Conservation (phyloP, 1,139 yeast species). For the Saccharomycopsis crataegensis region DNA sequence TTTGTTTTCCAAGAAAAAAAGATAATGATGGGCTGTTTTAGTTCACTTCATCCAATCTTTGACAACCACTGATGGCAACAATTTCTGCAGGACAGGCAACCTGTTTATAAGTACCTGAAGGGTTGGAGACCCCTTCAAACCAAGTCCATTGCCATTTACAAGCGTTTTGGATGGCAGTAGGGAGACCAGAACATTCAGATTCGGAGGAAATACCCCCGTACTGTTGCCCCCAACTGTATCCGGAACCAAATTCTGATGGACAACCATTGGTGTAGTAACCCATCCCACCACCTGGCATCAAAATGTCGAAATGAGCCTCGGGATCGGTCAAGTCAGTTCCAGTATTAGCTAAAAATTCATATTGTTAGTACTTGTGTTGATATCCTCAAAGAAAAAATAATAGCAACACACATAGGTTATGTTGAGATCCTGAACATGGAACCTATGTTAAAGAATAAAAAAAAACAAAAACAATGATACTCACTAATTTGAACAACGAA, state of each 20-base stretch:
- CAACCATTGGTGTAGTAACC: conserved; percentile 19
- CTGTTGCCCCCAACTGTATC: conserved; percentile 19
- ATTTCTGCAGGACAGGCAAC: conserved; percentile 20
- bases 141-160: conserved; percentile 21
- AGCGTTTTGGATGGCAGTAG: conserved; percentile 17
- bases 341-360: conserved; percentile 14
- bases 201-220: conserved; percentile 19
- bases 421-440: too few relatives aligned
- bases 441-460: too few relatives aligned
- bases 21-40: not conserved
- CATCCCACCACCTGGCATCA: conserved; percentile 21
- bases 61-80: conserved; percentile 20
- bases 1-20: too few relatives aligned
- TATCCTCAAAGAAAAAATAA: too few relatives aligned
- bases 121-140: conserved; percentile 18
- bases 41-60: conserved; percentile 6
- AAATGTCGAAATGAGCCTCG: conserved; percentile 18
- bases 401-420: too few relatives aligned
- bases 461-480: too few relatives aligned
- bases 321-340: conserved; percentile 15
- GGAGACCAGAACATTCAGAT: conserved; percentile 17
- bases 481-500: conserved; percentile 19
- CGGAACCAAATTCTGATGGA: conserved; percentile 16
- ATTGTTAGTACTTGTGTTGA: too few relatives aligned
- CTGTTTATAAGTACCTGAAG: conserved; percentile 17